These are phyloP conservation scores for Marchantia polymorpha DNA, from an alignment of 225 moss, liverwort and hornwort species.

Conservation along the genomic window DNA sequence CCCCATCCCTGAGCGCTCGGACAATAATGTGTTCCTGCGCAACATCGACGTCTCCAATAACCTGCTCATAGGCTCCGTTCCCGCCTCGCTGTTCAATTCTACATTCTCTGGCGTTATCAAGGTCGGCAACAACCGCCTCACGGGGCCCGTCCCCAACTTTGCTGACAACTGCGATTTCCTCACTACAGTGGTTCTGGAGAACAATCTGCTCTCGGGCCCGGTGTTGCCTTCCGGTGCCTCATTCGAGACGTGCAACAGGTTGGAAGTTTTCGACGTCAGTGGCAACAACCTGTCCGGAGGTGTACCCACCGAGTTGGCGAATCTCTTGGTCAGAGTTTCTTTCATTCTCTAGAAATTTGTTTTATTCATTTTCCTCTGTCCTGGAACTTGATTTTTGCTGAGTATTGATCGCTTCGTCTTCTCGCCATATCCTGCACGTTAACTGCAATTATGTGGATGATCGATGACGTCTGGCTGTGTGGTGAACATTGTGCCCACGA, in stretches of 20 bases:
- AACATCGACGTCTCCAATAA: conserved; percentile 26
- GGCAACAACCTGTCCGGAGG: conserved; percentile 23
- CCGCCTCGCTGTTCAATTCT: conserved; percentile 18
- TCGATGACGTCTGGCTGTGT: no score
- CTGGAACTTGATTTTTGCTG: no score
- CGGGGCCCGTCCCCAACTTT: conserved; percentile 19
- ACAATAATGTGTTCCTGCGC: conserved; percentile 5
- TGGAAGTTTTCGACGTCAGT: conserved; percentile 33
- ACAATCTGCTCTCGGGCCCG: conserved; percentile 22
- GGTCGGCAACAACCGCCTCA: conserved; percentile 26
- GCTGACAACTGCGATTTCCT: neutral
- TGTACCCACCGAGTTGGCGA: conserved; percentile 4
- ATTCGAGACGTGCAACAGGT: neutral
- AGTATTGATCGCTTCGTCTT: neutral
- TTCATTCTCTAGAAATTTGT: no score
- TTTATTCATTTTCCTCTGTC: no score
- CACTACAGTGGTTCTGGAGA: conserved; percentile 22
- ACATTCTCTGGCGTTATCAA: conserved; percentile 1
- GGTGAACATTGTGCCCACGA: no score
- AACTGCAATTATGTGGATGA: no score
- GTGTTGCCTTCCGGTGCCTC: neutral
- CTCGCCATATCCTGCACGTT: neutral
- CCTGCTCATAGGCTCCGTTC: conserved; percentile 20
- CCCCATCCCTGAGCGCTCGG: conserved; percentile 11
- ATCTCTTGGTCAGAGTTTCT: conserved; percentile 3